These are phyloP conservation scores for Vanderwaltozyma verrucispora DNA, from an alignment of 805 yeast species.

Conservation along the genomic window DNA sequence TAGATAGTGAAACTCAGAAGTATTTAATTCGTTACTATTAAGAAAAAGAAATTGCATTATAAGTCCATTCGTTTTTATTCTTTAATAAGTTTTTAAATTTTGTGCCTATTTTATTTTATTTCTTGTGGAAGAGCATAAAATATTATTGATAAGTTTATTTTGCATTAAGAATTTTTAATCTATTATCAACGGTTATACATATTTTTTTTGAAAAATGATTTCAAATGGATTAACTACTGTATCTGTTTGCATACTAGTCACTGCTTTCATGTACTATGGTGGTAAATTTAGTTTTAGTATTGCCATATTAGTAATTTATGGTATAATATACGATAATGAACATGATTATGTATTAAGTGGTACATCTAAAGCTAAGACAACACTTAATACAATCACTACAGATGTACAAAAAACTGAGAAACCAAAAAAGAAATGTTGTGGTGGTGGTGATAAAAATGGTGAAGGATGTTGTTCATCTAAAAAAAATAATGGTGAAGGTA, in stretches of 20 bases:
- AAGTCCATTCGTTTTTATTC: no score
- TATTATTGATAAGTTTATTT: no score
- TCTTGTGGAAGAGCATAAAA: no score
- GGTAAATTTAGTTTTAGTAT: constrained; percentile 31
- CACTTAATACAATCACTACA: no score
- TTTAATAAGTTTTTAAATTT: no score
- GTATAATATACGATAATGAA: constrained; percentile 10
- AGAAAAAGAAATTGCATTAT: no score
- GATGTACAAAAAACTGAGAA: background rate
- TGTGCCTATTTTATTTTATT: no score
- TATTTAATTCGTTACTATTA: no score
- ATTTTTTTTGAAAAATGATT: background rate
- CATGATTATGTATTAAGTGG: constrained; percentile 1
- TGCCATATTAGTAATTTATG: constrained; percentile 19
- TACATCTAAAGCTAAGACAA: background rate
- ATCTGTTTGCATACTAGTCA: constrained; percentile 5
- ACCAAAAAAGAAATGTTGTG: constrained; percentile 19
- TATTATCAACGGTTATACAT: no score
- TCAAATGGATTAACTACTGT: background rate
- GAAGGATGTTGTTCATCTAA: constrained; percentile 11
- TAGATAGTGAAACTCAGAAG: no score
- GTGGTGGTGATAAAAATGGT: constrained; percentile 13
- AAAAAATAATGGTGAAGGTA: constrained; percentile 3
- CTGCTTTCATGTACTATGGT: constrained; percentile 20
- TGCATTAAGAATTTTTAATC: no score